Base-by-base conservation (phyloP, 768 basidiomycete species). In the Lepiota venenata region DNA sequence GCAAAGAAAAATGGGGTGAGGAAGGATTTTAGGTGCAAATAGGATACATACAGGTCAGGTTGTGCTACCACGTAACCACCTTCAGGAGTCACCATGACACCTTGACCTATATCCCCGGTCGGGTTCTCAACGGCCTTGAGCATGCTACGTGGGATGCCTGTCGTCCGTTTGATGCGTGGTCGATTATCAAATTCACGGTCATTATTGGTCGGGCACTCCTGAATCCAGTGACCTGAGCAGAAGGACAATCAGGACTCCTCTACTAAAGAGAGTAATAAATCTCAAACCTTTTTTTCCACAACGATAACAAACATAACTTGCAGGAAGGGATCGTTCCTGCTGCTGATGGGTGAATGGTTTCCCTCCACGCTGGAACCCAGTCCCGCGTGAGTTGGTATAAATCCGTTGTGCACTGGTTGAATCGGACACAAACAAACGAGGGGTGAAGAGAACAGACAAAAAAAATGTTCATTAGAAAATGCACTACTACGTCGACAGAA, bases 11-110 rank as follows among this genome's bases (percentile, higher is more conserved):
- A 8, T 36, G n/a, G 11, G 4, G 47, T 21, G 42, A 44, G 36
- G 40, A 37, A 42, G 32, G 10, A 32, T 9, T n/a, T n/a, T 32
- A 32, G 4, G 32, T 32, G 3, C 9, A 32, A 38, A 45, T 22
- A 41, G 47, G 20, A 20, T 41, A 82, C 93, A 64, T 71, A 98
- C 96, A 84, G 81, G 71, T 99, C 97, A 0, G 97, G 95, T 64
- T 98, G 89, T 1, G 96, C 96, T 38, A 96, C 89, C 16, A 99
- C 97, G 70, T 96, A 98, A 36, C 93, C 93, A 57, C 97, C 97
- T 67, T 99, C 97, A 0, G 96, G 94, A 2, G 96, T 98, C 56
- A 99, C 89, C 97, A 99, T 99, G 46, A 98, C 85, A 16, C 96
- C 95, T 61, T 88, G 87, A 5, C 84, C 82, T 22, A 88, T 71